Percentiles rank a stretch among this genome's conserved stretches.
phyloP scores from a whole-genome alignment of 176 grass and related monocot genomes.

The Poa pratensis region DNA sequence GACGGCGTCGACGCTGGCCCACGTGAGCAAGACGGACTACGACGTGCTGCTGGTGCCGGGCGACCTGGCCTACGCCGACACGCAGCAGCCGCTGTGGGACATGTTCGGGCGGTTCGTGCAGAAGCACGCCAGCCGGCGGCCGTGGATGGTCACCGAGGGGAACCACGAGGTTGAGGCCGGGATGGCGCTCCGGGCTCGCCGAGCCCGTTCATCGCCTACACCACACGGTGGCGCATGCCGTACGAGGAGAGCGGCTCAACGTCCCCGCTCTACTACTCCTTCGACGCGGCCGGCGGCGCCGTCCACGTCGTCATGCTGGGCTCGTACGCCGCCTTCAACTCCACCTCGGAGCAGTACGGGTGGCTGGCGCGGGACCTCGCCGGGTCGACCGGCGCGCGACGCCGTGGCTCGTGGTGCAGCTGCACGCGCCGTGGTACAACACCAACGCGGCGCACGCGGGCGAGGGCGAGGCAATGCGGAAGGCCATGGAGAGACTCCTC shows the following conservation, averaged over 20 bases:
- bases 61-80: constrained; percentile 88
- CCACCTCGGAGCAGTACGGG: constrained; percentile 65
- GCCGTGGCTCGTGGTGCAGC: constrained; percentile 70
- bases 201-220: constrained; percentile 66
- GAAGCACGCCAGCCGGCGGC: constrained; percentile 63
- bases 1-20: constrained; percentile 83
- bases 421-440: constrained; percentile 95
- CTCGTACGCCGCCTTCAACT: constrained; percentile 62
- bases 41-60: constrained; percentile 90
- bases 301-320: constrained; percentile 88
- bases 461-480: constrained; percentile 85
- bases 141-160: constrained; percentile 92
- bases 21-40: constrained; percentile 55
- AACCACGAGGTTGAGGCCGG: constrained; percentile 86
- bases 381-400: constrained; percentile 64
- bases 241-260: constrained; percentile 81
- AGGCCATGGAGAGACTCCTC: constrained; percentile 73
- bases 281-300: constrained; percentile 59
- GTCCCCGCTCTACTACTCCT: constrained; percentile 89
- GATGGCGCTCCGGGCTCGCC: constrained; percentile 36
- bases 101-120: constrained; percentile 84
- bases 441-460: constrained; percentile 80
- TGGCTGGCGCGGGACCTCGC: constrained; percentile 82
- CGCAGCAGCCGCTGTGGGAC: constrained; percentile 87
- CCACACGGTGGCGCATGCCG: constrained; percentile 78